Evolutionary conservation across 2,329 filamentous ascomycete genomes (phyloP).

Genomic region (Colletotrichum theobromicola): DNA sequence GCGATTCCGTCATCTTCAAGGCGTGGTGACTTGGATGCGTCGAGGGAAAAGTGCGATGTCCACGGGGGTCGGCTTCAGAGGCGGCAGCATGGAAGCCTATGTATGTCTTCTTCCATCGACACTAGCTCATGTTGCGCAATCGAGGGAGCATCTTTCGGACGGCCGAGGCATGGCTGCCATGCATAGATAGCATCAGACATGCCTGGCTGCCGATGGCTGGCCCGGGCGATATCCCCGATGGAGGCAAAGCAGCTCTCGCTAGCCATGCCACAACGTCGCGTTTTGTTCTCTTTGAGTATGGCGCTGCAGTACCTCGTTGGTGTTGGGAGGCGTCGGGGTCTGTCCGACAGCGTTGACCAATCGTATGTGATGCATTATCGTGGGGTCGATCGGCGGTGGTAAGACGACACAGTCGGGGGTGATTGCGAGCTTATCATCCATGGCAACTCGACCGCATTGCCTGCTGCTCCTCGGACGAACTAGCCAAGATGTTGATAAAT

Average conservation of each 20-base stretch:
- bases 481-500: neutral
- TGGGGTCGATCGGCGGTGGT: neutral
- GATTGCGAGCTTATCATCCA: conserved; percentile 3
- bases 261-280: neutral
- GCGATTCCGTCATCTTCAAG: neutral
- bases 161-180: neutral
- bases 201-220: neutral
- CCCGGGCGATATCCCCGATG: neutral
- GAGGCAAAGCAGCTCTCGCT: neutral
- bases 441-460: neutral
- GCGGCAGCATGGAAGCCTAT: neutral
- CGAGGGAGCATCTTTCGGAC: neutral
- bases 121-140: neutral
- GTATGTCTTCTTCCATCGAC: neutral
- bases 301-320: neutral
- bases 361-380: neutral
- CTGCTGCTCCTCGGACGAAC: neutral
- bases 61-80: neutral
- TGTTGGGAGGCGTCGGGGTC: neutral
- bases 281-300: neutral
- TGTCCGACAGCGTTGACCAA: neutral
- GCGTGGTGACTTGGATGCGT: neutral
- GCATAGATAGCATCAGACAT: neutral
- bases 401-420: conserved; percentile 13
- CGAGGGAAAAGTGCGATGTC: neutral